phyloP scores from a whole-genome alignment of 2,329 filamentous ascomycete species.

The Botrytis paeoniae region DNA sequence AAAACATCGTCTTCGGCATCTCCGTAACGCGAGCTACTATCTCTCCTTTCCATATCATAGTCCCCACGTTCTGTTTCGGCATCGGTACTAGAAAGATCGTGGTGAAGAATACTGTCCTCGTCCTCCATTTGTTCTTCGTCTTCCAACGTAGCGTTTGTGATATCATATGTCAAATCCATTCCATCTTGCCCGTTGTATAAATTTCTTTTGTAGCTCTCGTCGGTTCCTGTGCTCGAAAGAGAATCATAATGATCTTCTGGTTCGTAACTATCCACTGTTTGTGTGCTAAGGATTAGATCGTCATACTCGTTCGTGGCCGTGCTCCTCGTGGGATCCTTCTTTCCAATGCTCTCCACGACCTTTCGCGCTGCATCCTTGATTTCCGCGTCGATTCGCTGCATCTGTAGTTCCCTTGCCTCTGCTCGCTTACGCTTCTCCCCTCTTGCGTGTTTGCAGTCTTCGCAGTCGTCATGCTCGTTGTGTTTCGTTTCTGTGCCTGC shows the following conservation, averaged over 20 bases:
- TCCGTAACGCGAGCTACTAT: constrained; percentile 36
- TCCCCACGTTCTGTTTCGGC: constrained; percentile 4
- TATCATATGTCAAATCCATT: constrained; percentile 28
- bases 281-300: constrained; percentile 38
- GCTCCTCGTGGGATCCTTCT: constrained; percentile 33
- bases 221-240: constrained; percentile 26
- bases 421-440: constrained; percentile 24
- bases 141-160: constrained; percentile 23
- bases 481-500: constrained; percentile 19
- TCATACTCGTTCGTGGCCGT: constrained; percentile 27
- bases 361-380: constrained; percentile 53
- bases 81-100: constrained; percentile 11
- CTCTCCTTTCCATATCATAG: constrained; percentile 26
- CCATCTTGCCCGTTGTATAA: constrained; percentile 26
- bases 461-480: constrained; percentile 17
- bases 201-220: constrained; percentile 33
- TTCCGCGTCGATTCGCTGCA: constrained; percentile 46
- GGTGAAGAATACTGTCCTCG: constrained; percentile 13
- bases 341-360: constrained; percentile 49
- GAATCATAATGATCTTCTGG: constrained; percentile 22
- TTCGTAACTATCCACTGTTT: constrained; percentile 36
- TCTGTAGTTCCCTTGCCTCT: constrained; percentile 29
- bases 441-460: constrained; percentile 20
- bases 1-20: constrained; percentile 40
- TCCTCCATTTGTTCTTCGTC: constrained; percentile 24